phyloP scores from a whole-genome alignment of 176 grass and related monocot species.

The Oryza nivara region DNA sequence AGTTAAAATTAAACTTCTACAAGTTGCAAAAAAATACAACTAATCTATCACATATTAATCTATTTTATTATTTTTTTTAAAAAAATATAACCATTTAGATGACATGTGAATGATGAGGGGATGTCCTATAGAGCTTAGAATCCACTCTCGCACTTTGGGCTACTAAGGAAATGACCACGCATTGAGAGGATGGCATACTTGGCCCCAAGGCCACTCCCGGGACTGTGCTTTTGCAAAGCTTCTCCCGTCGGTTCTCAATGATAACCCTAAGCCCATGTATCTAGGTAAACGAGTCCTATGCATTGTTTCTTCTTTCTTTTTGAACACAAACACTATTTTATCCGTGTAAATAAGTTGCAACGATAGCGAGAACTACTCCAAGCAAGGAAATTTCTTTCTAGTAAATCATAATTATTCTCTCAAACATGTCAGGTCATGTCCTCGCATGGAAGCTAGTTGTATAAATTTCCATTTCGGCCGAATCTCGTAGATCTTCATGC shows the following conservation, averaged over 20 bases:
- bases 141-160: background rate
- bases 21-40: too few relatives aligned
- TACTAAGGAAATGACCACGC: background rate
- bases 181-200: background rate
- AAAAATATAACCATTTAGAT: too few relatives aligned
- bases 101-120: too few relatives aligned
- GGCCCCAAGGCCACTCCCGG: background rate
- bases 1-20: too few relatives aligned
- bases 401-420: background rate
- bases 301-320: background rate
- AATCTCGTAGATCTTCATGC: background rate
- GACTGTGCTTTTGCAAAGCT: background rate
- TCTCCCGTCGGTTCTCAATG: background rate
- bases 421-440: background rate
- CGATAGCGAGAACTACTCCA: background rate
- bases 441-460: background rate
- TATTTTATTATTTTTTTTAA: too few relatives aligned
- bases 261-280: background rate
- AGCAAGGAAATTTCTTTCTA: background rate
- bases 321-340: background rate
- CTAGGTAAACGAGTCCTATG: background rate
- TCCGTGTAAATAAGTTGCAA: background rate
- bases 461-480: background rate
- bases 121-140: too few relatives aligned
- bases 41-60: too few relatives aligned